Conservation (phyloP, 192 early-diverging fungal genomes). For the Coemansia reversa region DNA sequence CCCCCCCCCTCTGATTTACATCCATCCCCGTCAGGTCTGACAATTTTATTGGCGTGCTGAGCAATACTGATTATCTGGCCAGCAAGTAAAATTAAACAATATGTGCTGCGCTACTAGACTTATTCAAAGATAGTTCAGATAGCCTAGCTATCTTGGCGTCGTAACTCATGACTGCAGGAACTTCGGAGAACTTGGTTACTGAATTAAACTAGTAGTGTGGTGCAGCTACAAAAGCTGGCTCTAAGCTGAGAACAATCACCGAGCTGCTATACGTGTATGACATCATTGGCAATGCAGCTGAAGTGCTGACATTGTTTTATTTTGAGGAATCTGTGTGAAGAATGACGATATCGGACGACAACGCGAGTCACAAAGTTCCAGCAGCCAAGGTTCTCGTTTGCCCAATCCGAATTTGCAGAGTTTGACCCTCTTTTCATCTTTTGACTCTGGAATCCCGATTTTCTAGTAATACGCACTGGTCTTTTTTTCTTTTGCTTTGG, state of each 20-base stretch:
- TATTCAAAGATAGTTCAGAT: not conserved
- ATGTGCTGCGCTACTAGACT: not conserved
- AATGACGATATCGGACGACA: not conserved
- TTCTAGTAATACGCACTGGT: not conserved
- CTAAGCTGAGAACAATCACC: too few species aligned
- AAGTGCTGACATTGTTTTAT: too few species aligned
- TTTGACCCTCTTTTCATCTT: not conserved
- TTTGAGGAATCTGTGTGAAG: too few species aligned
- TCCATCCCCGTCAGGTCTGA: too few species aligned
- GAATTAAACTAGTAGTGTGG: not conserved
- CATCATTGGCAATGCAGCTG: too few species aligned
- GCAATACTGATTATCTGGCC: not conserved
- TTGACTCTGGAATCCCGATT: not conserved
- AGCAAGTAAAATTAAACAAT: not conserved
- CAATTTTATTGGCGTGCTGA: not conserved
- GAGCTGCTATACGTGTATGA: not conserved
- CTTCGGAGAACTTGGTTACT: not conserved
- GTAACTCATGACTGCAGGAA: not conserved
- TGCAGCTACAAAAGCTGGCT: not conserved
- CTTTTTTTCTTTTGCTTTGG: conserved; percentile 9
- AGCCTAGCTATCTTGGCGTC: not conserved
- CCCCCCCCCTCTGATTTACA: too few species aligned
- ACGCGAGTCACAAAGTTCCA: too few species aligned
- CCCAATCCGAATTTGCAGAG: too few species aligned
- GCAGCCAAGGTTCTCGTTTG: too few species aligned